phyloP scores from a whole-genome alignment of 2,329 filamentous ascomycete species.

The Torrubiellomyces zombiae region DNA sequence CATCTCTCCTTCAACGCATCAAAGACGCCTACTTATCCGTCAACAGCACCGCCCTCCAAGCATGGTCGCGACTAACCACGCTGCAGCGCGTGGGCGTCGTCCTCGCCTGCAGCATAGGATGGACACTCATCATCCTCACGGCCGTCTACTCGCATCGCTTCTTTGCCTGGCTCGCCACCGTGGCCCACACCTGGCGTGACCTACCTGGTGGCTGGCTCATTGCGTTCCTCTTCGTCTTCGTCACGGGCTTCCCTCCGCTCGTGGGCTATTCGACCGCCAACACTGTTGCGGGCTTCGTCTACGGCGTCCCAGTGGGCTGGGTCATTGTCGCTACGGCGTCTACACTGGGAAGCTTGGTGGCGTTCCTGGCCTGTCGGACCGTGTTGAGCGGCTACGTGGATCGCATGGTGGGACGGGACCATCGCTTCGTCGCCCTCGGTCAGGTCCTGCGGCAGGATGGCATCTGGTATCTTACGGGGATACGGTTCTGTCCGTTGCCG shows the following conservation, averaged over 20 bases:
- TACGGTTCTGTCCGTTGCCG: conserved; percentile 80
- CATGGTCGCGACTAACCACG: conserved; percentile 39
- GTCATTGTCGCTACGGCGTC: conserved; percentile 67
- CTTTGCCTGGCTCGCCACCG: conserved; percentile 57
- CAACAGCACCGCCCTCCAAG: conserved; percentile 25
- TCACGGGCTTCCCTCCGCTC: conserved; percentile 69
- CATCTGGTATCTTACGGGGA: conserved; percentile 74
- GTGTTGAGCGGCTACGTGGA: conserved; percentile 66
- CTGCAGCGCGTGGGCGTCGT: conserved; percentile 45
- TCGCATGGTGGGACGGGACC: conserved; percentile 64
- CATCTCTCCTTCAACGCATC: conserved; percentile 24
- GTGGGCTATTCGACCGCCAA: conserved; percentile 70
- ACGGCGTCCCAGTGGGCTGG: conserved; percentile 51
- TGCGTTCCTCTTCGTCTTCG: conserved; percentile 58
- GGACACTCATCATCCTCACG: conserved; percentile 47
- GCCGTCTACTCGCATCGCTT: conserved; percentile 66
- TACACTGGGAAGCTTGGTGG: conserved; percentile 57
- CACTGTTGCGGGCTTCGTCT: conserved; percentile 37
- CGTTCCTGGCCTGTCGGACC: conserved; percentile 68
- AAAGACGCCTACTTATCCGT: conserved; percentile 16
- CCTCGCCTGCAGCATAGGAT: conserved; percentile 29
- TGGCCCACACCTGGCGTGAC: conserved; percentile 61
- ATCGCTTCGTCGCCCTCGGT: conserved; percentile 73
- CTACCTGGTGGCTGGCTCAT: conserved; percentile 57
- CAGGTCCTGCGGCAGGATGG: conserved; percentile 84